Base-by-base conservation (phyloP, 139 green algal genomes). In the Micractinium sp. region DNA sequence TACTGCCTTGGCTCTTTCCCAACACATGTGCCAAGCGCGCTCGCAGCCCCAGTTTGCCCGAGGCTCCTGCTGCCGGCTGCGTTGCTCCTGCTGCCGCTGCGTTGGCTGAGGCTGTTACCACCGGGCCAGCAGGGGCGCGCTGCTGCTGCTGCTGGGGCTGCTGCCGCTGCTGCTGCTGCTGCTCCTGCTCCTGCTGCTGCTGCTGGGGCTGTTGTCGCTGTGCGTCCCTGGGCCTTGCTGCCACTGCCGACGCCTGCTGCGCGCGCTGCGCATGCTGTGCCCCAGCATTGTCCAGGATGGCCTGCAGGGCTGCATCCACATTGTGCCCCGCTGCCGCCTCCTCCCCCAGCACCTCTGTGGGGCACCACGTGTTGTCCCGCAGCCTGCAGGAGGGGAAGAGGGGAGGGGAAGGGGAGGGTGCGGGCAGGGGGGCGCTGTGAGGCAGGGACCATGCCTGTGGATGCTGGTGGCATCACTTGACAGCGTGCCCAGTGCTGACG, bases 321-420 rank as follows among this genome's bases (percentile, higher is more conserved):
- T 35, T 16, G 36, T 84, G 69, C 69, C 82, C 82, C 19, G 47
- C 75, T 29, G 77, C 83, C 29, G 53, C 81, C 81, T 91, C 89
- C 23, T 78, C 27, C 0, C 35, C 82, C 27, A 91, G 47, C 41
- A 9, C 23, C 38, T 91, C 89, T 18, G 73, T 69, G 1, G 89
- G 89, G 75, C 89, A 91, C 89, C 89, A 91, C 56, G 39, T n/a
- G 56, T 91, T 90, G 73, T 91, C 89, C 4, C 71, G 71, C 23
- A 61, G 41, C 23, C 89, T 87, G 82, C 23, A 23, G 7, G 9
- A 29, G 35, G 73, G 73, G 9, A 41, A 14, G 25, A 23, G 25
- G 73, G n/a, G 3, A 38, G 27, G n/a, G 23, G 27, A 13, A 79
- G 25, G 15, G 73, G 27, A 36, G n/a, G 15, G 29, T 39, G n/a